Base-by-base conservation (phyloP, 2,329 filamentous ascomycete genomes). In the Colletotrichum liaoningense region DNA sequence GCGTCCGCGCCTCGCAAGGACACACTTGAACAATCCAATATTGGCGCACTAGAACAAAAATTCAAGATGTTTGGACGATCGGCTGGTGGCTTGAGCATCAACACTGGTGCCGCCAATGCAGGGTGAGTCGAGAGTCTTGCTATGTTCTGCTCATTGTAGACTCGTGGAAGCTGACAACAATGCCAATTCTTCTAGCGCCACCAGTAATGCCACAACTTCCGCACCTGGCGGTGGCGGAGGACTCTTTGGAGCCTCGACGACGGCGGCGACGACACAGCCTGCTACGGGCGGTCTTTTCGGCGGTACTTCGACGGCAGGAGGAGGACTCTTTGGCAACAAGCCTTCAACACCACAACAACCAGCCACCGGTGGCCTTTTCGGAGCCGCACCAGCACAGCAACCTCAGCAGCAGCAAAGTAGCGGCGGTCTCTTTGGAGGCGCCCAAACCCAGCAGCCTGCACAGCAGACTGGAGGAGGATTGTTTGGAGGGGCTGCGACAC, bases 71-170 rank as follows among this genome's bases (percentile, higher is more conserved):
- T 71, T 58, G 69, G 69, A 68, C 33, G 67, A 33, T 66, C 67
- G 30, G 67, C 89, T 74, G 88, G 85, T 75, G 89, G 88, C 79
- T 85, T 92, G 76, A 90, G 88, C 79, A 92, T 92, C 82, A 92
- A 92, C 82, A 91, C 90, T 22, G 87, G 86, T 75, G 85, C 88
- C 71, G 90, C 90, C 75, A 92, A 91, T 80, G 81, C 86, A 74
- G 87, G 88, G 88, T 89, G 77, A 80, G 87, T 84, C 57, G 19
- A 24, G 55, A 30, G 9, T 24, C 14, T 56, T 8, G 2, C 35
- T 22, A 14, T 2, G 5, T 1, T 19, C 1, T 35, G 16, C 33
- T 11, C 16, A 30, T 19, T 30, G 38, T 30, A 49, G 19, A 49
- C 66, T 38, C n/a, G 54, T 33, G 63, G 3, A 35, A 22, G 35